Conservation (phyloP, 768 basidiomycete species). For the Suillus americanus region DNA sequence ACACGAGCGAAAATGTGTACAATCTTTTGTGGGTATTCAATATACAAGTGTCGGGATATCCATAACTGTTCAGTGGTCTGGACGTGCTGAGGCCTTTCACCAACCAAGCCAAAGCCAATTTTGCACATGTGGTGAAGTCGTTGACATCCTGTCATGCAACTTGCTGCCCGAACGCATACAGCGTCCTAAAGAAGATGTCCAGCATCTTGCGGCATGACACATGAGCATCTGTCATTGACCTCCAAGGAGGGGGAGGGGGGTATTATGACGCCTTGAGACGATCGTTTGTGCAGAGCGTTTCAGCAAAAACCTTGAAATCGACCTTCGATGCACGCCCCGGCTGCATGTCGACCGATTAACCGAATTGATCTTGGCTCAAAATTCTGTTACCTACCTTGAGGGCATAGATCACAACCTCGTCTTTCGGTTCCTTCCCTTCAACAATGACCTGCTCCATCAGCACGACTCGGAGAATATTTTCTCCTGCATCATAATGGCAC, state of each 20-base stretch:
- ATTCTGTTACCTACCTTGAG: constrained; percentile 47
- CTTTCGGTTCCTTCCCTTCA: constrained; percentile 23
- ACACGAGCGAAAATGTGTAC: neutral
- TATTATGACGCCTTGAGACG: constrained; percentile 19
- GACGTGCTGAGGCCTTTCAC: neutral
- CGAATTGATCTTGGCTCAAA: neutral
- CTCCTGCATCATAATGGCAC: constrained; percentile 56
- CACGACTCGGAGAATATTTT: constrained; percentile 54
- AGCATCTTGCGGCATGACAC: neutral
- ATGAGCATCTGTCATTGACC: neutral
- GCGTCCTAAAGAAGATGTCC: neutral
- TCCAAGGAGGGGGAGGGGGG: neutral
- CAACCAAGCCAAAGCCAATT: neutral
- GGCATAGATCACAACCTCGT: constrained; percentile 60
- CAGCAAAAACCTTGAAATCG: constrained; percentile 55
- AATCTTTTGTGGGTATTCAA: constrained; percentile 1
- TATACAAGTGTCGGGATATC: constrained; percentile 1
- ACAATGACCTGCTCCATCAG: constrained; percentile 45
- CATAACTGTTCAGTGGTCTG: neutral
- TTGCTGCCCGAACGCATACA: neutral
- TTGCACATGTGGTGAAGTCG: no score
- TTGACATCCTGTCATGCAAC: neutral
- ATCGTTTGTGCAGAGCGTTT: constrained; percentile 41
- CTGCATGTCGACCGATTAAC: constrained; percentile 14
- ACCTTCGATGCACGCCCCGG: constrained; percentile 44